Evolutionary conservation across 495 filamentous ascomycete genomes (phyloP).

Genomic region (Annulohypoxylon maeteangense): DNA sequence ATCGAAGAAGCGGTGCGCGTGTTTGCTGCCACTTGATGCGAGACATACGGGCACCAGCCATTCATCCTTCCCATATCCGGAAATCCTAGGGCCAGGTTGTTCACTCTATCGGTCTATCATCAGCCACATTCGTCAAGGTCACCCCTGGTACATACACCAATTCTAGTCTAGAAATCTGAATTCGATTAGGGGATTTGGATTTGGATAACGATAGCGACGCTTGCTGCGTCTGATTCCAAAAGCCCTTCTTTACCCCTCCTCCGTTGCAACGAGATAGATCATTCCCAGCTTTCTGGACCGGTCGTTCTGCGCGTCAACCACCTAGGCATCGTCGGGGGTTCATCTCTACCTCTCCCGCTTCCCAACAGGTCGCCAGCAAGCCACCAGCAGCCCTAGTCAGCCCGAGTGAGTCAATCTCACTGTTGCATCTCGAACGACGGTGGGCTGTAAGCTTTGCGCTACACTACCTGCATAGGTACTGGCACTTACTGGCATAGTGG

Average conservation of each 20-base stretch:
- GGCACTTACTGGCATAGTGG: no score
- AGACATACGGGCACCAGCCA: constrained; percentile 42
- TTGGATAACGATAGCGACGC: constrained; percentile 4
- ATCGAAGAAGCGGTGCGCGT: constrained; percentile 32
- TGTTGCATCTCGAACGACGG: constrained; percentile 23
- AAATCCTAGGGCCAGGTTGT: constrained; percentile 28
- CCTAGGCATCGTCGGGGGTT: constrained; percentile 23
- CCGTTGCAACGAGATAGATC: constrained; percentile 34
- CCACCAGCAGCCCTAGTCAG: constrained; percentile 10
- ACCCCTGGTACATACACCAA: constrained; percentile 9
- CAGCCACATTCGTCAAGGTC: constrained; percentile 35
- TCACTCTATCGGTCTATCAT: constrained; percentile 9
- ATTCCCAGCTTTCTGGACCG: constrained; percentile 42
- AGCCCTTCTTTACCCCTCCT: constrained; percentile 9
- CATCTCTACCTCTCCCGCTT: constrained; percentile 29
- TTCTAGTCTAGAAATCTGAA: constrained; percentile 32
- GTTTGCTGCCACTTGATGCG: constrained; percentile 44
- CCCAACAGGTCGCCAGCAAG: background rate
- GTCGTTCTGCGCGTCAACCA: constrained; percentile 35
- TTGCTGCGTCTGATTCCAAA: constrained; percentile 10
- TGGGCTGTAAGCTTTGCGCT: constrained; percentile 21
- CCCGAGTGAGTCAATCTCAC: constrained; percentile 28
- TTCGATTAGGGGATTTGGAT: constrained; percentile 33
- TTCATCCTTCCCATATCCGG: constrained; percentile 36
- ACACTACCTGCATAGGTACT: constrained; percentile 8